These are phyloP conservation scores for Medicago arabica DNA, from an alignment of 306 rosid species.

Conservation along the genomic window DNA sequence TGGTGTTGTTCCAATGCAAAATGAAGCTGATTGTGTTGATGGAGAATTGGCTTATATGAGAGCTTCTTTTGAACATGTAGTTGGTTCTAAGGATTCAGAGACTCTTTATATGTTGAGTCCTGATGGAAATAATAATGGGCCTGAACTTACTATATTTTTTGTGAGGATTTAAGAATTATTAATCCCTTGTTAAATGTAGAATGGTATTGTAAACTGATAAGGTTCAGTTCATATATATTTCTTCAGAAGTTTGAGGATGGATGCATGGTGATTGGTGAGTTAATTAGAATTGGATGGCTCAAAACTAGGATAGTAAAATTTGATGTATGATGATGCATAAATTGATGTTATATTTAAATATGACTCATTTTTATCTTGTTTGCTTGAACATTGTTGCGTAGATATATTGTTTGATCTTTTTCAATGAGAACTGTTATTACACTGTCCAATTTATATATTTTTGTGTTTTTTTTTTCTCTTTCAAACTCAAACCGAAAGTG, in stretches of 20 bases:
- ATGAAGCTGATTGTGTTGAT: constrained; percentile 54
- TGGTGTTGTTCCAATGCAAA: constrained; percentile 66
- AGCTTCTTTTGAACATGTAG: constrained; percentile 69
- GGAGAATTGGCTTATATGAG: constrained; percentile 70
- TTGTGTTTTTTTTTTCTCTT: too few species aligned
- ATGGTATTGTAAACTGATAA: background rate
- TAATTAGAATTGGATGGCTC: background rate
- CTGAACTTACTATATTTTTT: constrained; percentile 82
- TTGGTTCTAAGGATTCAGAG: constrained; percentile 79
- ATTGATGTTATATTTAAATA: background rate
- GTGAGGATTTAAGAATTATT: constrained; percentile 51
- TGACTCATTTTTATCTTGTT: background rate
- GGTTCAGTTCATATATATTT: background rate
- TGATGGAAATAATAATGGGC: constrained; percentile 65
- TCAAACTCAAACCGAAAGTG: too few species aligned
- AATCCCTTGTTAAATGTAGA: background rate
- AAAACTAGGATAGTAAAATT: constrained; percentile 14
- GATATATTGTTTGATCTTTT: background rate
- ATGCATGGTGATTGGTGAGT: background rate
- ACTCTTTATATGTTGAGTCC: constrained; percentile 89
- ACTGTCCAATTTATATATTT: too few species aligned
- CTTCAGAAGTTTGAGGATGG: background rate
- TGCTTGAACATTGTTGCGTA: background rate
- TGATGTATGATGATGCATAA: background rate
- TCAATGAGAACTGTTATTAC: too few species aligned